Conservation (phyloP, 2,329 filamentous ascomycete species). For the Ophiostoma fasciatum region DNA sequence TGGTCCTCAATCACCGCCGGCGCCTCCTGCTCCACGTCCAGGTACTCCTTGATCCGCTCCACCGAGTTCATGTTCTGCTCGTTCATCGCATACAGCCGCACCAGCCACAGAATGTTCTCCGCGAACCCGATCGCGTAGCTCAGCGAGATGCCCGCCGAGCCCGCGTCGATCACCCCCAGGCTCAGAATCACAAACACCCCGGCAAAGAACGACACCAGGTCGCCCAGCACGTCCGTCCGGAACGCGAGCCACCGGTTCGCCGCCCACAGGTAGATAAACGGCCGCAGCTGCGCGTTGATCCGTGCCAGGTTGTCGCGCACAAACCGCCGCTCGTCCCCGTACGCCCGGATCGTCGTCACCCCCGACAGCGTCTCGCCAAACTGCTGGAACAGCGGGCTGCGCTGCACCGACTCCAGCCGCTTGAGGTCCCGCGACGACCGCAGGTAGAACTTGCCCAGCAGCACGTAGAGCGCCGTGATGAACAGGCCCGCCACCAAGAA, state of each 20-base stretch:
- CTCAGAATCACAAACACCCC: constrained; percentile 81
- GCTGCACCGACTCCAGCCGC: constrained; percentile 81
- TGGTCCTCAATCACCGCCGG: constrained; percentile 60
- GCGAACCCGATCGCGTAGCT: constrained; percentile 96
- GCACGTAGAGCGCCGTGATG: constrained; percentile 69
- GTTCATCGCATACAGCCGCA: constrained; percentile 83
- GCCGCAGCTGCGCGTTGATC: constrained; percentile 82
- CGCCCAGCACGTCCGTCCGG: constrained; percentile 78
- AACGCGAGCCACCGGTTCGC: constrained; percentile 94
- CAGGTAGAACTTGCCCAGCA: constrained; percentile 78
- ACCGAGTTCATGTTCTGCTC: constrained; percentile 99
- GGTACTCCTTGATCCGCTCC: constrained; percentile 92
- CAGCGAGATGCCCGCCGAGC: constrained; percentile 81
- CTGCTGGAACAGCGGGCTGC: constrained; percentile 92
- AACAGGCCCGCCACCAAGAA: constrained; percentile 80
- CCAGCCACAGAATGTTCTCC: constrained; percentile 92
- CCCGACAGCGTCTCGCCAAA: constrained; percentile 92
- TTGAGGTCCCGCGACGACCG: constrained; percentile 90
- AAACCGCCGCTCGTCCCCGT: constrained; percentile 86
- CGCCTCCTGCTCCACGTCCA: constrained; percentile 92
- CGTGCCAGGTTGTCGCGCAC: constrained; percentile 77
- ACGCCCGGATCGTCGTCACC: constrained; percentile 92
- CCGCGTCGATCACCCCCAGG: constrained; percentile 71
- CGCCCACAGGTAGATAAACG: constrained; percentile 93
- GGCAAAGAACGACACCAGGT: constrained; percentile 84